Conservation (phyloP, 768 basidiomycete species). For the Tricholoma sp. region DNA sequence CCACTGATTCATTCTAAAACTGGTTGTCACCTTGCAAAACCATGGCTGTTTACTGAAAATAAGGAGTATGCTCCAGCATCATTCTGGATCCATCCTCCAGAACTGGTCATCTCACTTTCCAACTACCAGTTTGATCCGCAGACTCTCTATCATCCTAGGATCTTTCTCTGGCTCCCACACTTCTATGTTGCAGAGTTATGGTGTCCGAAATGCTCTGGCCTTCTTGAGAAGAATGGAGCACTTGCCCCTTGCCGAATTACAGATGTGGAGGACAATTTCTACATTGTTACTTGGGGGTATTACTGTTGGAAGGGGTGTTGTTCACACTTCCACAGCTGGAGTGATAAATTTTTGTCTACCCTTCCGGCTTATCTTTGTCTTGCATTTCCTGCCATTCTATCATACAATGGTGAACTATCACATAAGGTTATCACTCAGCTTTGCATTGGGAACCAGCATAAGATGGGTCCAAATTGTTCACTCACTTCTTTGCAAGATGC, state of each 20-base stretch:
- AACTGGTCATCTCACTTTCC: background rate
- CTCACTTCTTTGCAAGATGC: slow-evolving; percentile 15
- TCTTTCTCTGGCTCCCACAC: slow-evolving; percentile 19
- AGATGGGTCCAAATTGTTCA: slow-evolving; percentile 19
- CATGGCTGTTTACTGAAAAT: background rate
- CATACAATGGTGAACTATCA: slow-evolving; percentile 13
- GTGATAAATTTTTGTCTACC: no score
- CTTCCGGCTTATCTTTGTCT: no score
- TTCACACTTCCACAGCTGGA: slow-evolving; percentile 10
- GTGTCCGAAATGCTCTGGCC: no score
- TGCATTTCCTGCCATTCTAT: slow-evolving; percentile 14
- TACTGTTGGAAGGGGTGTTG: slow-evolving; percentile 18
- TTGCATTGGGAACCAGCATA: slow-evolving; percentile 19
- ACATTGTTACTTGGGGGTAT: slow-evolving; percentile 20
- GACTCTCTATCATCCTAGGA: slow-evolving; percentile 9
- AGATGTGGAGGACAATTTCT: slow-evolving; percentile 16
- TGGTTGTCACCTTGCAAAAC: background rate
- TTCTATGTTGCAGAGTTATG: slow-evolving; percentile 12
- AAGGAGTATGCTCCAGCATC: background rate
- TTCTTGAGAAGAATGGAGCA: slow-evolving; percentile 18
- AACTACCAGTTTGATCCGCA: slow-evolving; percentile 11
- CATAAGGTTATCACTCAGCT: slow-evolving; percentile 11
- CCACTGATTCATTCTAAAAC: background rate
- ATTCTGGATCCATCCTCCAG: background rate
- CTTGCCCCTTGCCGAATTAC: slow-evolving; percentile 14